Percentiles rank a stretch among this genome's conserved stretches.
Evolutionary conservation across 495 filamentous ascomycete genomes (phyloP).

Genomic region (Lophiostoma macrostomum): DNA sequence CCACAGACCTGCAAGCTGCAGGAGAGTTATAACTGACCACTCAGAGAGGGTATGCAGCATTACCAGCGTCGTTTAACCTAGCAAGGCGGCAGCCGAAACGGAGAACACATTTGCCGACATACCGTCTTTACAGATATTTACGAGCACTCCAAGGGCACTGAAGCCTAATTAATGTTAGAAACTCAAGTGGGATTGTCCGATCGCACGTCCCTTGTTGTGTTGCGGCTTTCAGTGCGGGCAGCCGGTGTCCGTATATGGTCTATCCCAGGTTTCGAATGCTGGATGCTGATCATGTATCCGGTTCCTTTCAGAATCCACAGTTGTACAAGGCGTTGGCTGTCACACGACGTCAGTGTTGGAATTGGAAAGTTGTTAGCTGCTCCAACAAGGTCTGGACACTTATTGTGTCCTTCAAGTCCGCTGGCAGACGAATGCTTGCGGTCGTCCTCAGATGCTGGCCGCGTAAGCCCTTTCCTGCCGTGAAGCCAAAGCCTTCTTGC

Average conservation of each 20-base stretch:
- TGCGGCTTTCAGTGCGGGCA: conserved; percentile 21
- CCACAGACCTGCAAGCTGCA: conserved; percentile 12
- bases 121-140: conserved; percentile 3
- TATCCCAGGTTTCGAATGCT: background rate
- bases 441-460: conserved; percentile 3
- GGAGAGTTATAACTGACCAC: conserved; percentile 6
- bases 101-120: conserved; percentile 11
- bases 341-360: conserved; percentile 2
- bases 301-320: too few relatives aligned
- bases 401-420: too few relatives aligned
- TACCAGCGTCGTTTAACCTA: background rate
- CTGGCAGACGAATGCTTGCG: background rate
- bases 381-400: background rate
- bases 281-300: too few relatives aligned
- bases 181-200: background rate
- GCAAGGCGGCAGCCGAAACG: background rate
- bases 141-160: background rate
- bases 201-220: conserved; percentile 4
- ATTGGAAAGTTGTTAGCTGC: background rate
- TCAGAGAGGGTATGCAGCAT: background rate
- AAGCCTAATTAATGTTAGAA: background rate
- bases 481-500: too few relatives aligned
- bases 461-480: conserved; percentile 23
- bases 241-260: background rate
- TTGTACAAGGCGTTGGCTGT: too few relatives aligned